Evolutionary conservation across 2,329 filamentous ascomycete genomes (phyloP).

Genomic region (Talaromyces sp.): DNA sequence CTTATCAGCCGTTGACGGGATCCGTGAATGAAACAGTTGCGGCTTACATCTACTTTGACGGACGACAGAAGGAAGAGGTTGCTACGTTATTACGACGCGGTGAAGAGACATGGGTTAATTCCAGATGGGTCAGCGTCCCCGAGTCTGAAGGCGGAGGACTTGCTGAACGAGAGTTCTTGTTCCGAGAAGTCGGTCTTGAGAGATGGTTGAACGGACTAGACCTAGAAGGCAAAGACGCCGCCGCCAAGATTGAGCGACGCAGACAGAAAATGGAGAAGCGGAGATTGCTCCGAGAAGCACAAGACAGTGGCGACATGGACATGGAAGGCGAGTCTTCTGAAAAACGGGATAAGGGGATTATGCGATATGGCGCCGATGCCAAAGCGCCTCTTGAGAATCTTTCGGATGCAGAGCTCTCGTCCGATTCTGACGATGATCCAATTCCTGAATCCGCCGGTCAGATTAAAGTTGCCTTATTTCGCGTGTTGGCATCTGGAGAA

Average conservation of each 20-base stretch:
- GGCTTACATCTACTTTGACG: constrained; percentile 98
- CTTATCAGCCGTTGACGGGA: constrained; percentile 88
- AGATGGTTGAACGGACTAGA: constrained; percentile 95
- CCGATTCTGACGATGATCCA: constrained; percentile 80
- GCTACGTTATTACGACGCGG: constrained; percentile 87
- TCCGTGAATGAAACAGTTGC: constrained; percentile 96
- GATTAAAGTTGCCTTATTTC: constrained; percentile 96
- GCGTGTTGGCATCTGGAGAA: constrained; percentile 90
- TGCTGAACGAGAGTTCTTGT: constrained; percentile 93
- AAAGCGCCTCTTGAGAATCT: constrained; percentile 70
- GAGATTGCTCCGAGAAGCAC: constrained; percentile 68
- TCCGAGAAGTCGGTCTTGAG: constrained; percentile 93
- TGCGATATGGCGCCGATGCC: constrained; percentile 78
- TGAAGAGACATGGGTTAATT: constrained; percentile 99
- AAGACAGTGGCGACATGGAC: constrained; percentile 47
- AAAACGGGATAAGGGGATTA: constrained; percentile 54
- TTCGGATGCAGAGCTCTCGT: constrained; percentile 68
- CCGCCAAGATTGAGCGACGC: constrained; percentile 69
- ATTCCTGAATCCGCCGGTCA: constrained; percentile 89
- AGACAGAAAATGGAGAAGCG: constrained; percentile 76
- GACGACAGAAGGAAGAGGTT: constrained; percentile 91
- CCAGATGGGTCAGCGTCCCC: constrained; percentile 92
- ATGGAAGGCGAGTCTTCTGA: constrained; percentile 33
- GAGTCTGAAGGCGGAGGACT: constrained; percentile 88
- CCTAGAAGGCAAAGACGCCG: constrained; percentile 86